phyloP scores from a whole-genome alignment of 1,284 basidiomycete genomes.

The Gomphus bonarii region DNA sequence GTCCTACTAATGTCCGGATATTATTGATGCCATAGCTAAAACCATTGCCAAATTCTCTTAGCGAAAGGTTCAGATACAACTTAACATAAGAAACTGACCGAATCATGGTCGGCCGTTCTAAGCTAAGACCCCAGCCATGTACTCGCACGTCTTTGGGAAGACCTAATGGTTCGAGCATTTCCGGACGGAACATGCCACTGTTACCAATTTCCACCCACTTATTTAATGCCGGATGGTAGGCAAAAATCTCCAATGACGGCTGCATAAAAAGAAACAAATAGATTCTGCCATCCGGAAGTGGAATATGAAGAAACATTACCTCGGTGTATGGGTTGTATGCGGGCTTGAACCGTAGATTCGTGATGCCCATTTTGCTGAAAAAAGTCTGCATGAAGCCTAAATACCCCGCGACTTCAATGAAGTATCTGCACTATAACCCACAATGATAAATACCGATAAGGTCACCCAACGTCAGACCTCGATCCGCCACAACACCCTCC shows the following conservation, averaged over 20 bases:
- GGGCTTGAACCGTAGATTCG: slow-evolving; percentile 92
- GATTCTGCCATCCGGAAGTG: background rate
- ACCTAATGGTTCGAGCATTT: slow-evolving; percentile 99
- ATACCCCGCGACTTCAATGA: slow-evolving; percentile 7
- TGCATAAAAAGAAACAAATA: slow-evolving; percentile 22
- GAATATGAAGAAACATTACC: slow-evolving; percentile 29
- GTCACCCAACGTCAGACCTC: slow-evolving; percentile 90
- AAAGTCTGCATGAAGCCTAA: slow-evolving; percentile 96
- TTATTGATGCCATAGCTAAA: slow-evolving; percentile 82
- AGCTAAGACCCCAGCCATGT: slow-evolving; percentile 91
- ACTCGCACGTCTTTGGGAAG: slow-evolving; percentile 96
- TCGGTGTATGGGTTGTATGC: slow-evolving; percentile 97
- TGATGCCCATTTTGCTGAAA: slow-evolving; percentile 97
- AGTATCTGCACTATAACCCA: background rate
- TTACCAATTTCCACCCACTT: slow-evolving; percentile 97
- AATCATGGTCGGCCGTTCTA: slow-evolving; percentile 99
- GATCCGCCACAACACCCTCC: slow-evolving; percentile 97
- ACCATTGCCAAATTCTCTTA: slow-evolving; percentile 8
- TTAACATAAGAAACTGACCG: slow-evolving; percentile 42
- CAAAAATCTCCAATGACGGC: slow-evolving; percentile 99
- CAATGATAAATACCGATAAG: slow-evolving; percentile 63
- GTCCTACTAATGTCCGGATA: slow-evolving; percentile 93
- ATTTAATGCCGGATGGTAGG: slow-evolving; percentile 89
- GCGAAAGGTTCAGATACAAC: background rate
- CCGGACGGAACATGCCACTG: slow-evolving; percentile 98